Evolutionary conservation across 352 stramenopile species (phyloP), one percentile per base, ranked within the genome.

Genomic region (Phytopythium delawarense): DNA sequence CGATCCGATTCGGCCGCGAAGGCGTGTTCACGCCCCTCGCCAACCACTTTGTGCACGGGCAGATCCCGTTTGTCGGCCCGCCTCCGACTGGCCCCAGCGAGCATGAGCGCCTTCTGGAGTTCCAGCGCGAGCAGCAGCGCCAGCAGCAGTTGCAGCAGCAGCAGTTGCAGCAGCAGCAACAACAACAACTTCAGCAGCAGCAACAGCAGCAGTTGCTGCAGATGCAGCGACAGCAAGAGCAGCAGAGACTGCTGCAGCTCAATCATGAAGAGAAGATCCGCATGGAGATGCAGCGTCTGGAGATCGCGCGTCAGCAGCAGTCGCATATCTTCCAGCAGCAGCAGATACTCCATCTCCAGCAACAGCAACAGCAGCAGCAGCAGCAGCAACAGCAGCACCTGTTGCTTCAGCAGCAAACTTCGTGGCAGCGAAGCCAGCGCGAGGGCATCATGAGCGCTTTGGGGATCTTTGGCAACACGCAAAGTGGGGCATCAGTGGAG

Each of bases 1-100:
- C 87, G 16, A 94, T 96, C 65, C 82, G 79, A 37, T 95, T 92
- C 61, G 83, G 86, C 3, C 74, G 64, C n/a, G 79, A 93, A 58
- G 81, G 83, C 2, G 67, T 66, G 9, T 95, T 95, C 64, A 81
- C 78, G n/a, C 71, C 84, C 20, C 65, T 95, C 13, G 86, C 82
- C 9, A 93, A 76, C 61, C 82, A 93, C 35, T 95, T 95, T 52
- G 59, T 77, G 7, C 80, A 85, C 16, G 81, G 84, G 1, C 67
- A 93, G 62, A 66, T 91, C 35, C 81, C 86, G 18, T 95, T 95
- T 60, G 76, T 79, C 15, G 59, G 65, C 0, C 67, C 66, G 12
- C 76, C 71, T 42, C 67, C 68, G 12, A 55, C 54, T 46, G 70
- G 50, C 35, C 76, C 61, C 28, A 69, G 58, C 34, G 78, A 92